phyloP scores from a whole-genome alignment of 192 early-diverging fungal species.

The Backusella australiensis region DNA sequence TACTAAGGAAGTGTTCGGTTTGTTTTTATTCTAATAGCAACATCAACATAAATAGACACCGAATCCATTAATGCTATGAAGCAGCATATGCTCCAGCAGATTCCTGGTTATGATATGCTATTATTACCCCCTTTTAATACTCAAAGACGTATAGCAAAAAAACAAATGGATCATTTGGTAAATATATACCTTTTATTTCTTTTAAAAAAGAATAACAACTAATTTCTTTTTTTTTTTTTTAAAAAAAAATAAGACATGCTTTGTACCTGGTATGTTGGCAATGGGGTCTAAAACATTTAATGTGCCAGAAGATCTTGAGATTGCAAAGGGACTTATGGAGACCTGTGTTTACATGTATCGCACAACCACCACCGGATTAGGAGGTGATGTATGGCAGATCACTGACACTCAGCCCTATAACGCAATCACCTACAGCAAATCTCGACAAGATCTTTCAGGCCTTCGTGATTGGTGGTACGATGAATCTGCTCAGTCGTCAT shows the following conservation, averaged over 20 bases:
- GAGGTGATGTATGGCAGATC: conserved; percentile 44
- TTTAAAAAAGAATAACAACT: not conserved
- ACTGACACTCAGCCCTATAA: not conserved
- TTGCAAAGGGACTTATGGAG: conserved; percentile 46
- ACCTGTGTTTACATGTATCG: conserved; percentile 46
- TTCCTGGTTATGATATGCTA: conserved; percentile 19
- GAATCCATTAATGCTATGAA: conserved; percentile 35
- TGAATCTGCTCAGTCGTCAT: not conserved
- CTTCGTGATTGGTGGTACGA: conserved; percentile 17
- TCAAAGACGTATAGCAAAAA: not conserved
- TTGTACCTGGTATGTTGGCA: conserved; percentile 54
- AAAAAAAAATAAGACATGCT: conserved; percentile 40
- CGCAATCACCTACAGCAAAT: conserved; percentile 17
- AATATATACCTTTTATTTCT: not conserved
- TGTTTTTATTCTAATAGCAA: not conserved
- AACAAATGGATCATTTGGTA: conserved; percentile 37
- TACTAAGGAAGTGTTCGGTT: not conserved
- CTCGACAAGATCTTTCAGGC: not conserved
- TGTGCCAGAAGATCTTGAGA: conserved; percentile 39
- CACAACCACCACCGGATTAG: conserved; percentile 43
- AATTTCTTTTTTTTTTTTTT: not conserved
- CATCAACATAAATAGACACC: conserved; percentile 18
- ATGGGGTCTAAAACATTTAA: conserved; percentile 50
- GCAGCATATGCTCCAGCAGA: conserved; percentile 23
- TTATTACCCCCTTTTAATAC: conserved; percentile 25